phyloP scores from a whole-genome alignment of 768 basidiomycete species.

The Lactifluus piperatus region DNA sequence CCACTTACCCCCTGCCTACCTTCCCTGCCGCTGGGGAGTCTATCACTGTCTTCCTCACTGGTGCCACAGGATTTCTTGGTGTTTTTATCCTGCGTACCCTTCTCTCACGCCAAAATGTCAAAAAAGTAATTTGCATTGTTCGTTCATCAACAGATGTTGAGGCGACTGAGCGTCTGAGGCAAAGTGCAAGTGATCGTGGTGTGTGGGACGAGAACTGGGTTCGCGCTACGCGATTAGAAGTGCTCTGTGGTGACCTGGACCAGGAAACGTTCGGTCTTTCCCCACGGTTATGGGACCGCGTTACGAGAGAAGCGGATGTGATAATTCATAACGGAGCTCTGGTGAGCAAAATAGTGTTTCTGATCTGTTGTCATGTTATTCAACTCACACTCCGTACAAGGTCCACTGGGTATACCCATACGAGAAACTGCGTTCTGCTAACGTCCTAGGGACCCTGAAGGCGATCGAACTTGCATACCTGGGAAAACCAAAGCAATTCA shows the following conservation, averaged over 20 bases:
- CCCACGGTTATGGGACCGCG: slow-evolving; percentile 49
- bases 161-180: slow-evolving; percentile 60
- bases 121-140: slow-evolving; percentile 89
- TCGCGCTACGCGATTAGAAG: slow-evolving; percentile 54
- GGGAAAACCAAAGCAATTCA: slow-evolving; percentile 65
- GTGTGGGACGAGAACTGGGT: slow-evolving; percentile 90
- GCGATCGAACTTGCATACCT: slow-evolving; percentile 71
- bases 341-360: slow-evolving; percentile 39
- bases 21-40: slow-evolving; percentile 43
- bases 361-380: not conserved
- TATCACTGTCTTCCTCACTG: slow-evolving; percentile 87
- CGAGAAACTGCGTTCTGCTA: slow-evolving; percentile 81
- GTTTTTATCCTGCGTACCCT: slow-evolving; percentile 85
- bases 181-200: slow-evolving; percentile 66
- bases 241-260: slow-evolving; percentile 78
- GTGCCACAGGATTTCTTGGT: slow-evolving; percentile 94
- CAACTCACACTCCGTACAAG: slow-evolving; percentile 31
- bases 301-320: slow-evolving; percentile 68
- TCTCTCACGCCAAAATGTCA: slow-evolving; percentile 55
- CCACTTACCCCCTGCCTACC: slow-evolving; percentile 54
- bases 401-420: slow-evolving; percentile 99
- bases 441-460: slow-evolving; percentile 87
- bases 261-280: slow-evolving; percentile 66
- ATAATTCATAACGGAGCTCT: slow-evolving; percentile 96
- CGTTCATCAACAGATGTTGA: slow-evolving; percentile 55